These are phyloP conservation scores for Mariannaea elegans DNA, from an alignment of 2,329 filamentous ascomycete species.

Conservation along the genomic window DNA sequence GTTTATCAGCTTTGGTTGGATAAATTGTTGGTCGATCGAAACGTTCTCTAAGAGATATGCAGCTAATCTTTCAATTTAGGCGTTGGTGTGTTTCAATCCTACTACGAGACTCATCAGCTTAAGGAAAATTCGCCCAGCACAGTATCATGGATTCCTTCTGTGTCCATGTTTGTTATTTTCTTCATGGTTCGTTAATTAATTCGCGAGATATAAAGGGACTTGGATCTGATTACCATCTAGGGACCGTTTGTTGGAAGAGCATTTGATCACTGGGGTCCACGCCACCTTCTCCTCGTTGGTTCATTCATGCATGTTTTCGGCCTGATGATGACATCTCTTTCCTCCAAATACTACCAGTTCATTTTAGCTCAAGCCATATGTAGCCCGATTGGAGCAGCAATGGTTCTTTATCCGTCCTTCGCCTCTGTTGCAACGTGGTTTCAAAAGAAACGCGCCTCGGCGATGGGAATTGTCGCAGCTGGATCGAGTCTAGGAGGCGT, in stretches of 20 bases:
- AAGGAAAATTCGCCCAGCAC: conserved; percentile 1
- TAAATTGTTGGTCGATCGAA: no score
- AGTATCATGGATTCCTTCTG: conserved; percentile 7
- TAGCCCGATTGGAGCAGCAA: conserved; percentile 41
- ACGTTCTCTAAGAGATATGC: no score
- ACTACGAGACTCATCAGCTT: conserved; percentile 10
- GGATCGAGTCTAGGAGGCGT: conserved; percentile 46
- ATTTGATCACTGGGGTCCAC: conserved; percentile 69
- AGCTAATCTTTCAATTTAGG: background rate
- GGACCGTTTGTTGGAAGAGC: conserved; percentile 67
- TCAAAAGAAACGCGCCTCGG: conserved; percentile 33
- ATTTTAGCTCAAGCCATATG: conserved; percentile 45
- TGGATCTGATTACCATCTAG: background rate
- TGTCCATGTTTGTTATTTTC: conserved; percentile 10
- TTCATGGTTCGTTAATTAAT: background rate
- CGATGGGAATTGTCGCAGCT: conserved; percentile 38
- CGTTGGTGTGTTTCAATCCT: conserved; percentile 5
- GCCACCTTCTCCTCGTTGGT: conserved; percentile 58
- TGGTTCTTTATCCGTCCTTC: conserved; percentile 37
- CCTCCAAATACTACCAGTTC: conserved; percentile 46
- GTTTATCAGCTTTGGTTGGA: conserved; percentile 7
- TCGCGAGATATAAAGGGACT: background rate
- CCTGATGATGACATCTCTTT: conserved; percentile 66
- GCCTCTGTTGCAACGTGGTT: conserved; percentile 40
- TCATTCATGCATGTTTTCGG: conserved; percentile 64